Evolutionary conservation across 306 rosid genomes (phyloP).

Genomic region (Albizia julibrissin): DNA sequence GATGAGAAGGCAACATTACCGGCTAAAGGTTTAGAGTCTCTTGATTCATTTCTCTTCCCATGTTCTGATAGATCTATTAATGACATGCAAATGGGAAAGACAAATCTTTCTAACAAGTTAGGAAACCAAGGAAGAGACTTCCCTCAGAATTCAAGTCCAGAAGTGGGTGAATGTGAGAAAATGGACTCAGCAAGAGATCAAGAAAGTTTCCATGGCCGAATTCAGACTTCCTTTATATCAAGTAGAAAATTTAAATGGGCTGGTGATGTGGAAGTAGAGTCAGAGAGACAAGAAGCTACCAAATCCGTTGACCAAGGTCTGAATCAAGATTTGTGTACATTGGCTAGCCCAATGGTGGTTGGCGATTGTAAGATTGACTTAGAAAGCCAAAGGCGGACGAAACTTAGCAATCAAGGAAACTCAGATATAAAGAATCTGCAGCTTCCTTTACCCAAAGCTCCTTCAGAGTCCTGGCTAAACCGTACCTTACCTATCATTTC

Average conservation of each 20-base stretch:
- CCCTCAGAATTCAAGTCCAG: constrained; percentile 31
- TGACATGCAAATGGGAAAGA: constrained; percentile 32
- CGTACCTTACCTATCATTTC: constrained; percentile 69
- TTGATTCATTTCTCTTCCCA: constrained; percentile 36
- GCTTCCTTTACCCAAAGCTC: constrained; percentile 77
- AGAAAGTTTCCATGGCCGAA: constrained; percentile 11
- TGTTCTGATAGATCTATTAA: constrained; percentile 36
- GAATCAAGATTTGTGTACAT: constrained; percentile 17
- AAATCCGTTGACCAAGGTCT: constrained; percentile 27
- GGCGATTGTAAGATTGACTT: constrained; percentile 39
- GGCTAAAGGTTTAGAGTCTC: constrained; percentile 39
- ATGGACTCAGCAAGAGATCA: constrained; percentile 28
- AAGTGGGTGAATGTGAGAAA: constrained; percentile 32
- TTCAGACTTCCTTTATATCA: constrained; percentile 18
- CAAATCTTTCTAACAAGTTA: constrained; percentile 36
- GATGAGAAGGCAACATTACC: constrained; percentile 38
- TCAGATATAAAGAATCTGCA: constrained; percentile 26
- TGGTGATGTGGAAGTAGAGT: constrained; percentile 18
- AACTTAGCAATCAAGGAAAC: constrained; percentile 29
- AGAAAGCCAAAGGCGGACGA: constrained; percentile 31
- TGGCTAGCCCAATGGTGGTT: constrained; percentile 30
- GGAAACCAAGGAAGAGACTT: constrained; percentile 32
- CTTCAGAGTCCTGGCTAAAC: constrained; percentile 94
- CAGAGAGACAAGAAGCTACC: constrained; percentile 23
- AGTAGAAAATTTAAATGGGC: constrained; percentile 20